Conservation (phyloP, 106 monocot genomes). For the Dioscorea alata region DNA sequence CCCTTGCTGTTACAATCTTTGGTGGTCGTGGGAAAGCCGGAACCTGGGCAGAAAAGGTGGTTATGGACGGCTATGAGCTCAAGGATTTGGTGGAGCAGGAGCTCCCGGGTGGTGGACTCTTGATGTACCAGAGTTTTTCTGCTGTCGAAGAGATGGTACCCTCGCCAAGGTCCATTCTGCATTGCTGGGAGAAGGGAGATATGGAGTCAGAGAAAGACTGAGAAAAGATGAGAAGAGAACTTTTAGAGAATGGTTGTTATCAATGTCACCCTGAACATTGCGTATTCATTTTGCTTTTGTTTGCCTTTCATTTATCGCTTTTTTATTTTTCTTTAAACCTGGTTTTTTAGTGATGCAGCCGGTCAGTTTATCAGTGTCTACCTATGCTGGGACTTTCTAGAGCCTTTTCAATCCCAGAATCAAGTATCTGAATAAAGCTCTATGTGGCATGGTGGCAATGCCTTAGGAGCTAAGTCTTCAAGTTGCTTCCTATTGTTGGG, state of each 20-base stretch:
- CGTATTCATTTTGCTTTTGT: neutral
- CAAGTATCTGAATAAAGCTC: too few relatives aligned
- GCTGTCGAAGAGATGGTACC: slow-evolving; percentile 1
- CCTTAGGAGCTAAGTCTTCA: too few relatives aligned
- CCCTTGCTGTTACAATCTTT: slow-evolving; percentile 41
- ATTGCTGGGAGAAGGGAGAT: slow-evolving; percentile 32
- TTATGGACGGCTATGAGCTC: slow-evolving; percentile 21
- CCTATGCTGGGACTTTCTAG: neutral
- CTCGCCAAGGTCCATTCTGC: slow-evolving; percentile 41
- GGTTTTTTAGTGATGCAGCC: slow-evolving; percentile 22
- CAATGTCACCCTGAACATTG: neutral
- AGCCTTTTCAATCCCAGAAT: neutral
- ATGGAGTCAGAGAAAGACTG: neutral
- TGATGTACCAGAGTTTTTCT: slow-evolving; percentile 38
- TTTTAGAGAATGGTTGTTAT: neutral
- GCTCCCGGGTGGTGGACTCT: slow-evolving; percentile 24
- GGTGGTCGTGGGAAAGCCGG: slow-evolving; percentile 21
- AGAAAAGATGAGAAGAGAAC: slow-evolving; percentile 8
- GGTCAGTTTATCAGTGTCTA: slow-evolving; percentile 15
- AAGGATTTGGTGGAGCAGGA: slow-evolving; percentile 20
- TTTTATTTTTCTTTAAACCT: neutral
- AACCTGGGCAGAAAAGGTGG: slow-evolving; percentile 22
- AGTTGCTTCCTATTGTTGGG: too few relatives aligned
- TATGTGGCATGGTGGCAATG: too few relatives aligned
- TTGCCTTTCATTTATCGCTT: neutral